Evolutionary conservation across 352 stramenopile genomes (phyloP), one percentile per base, ranked within the genome.

Genomic region (Saprolegnia diclina): DNA sequence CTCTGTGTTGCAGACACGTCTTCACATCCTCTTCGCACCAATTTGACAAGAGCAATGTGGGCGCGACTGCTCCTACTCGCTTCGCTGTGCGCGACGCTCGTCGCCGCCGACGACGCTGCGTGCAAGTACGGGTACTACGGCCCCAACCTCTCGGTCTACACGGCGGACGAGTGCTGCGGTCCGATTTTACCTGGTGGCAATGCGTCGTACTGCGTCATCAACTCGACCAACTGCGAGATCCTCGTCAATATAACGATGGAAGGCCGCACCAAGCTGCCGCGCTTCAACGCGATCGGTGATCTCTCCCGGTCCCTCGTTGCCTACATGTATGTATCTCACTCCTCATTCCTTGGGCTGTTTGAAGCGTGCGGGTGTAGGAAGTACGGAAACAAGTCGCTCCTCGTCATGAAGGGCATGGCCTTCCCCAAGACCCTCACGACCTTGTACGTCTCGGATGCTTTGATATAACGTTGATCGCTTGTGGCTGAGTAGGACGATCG

Each of bases 271-370:
- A 59, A 59, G 24, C 35, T 59, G 52, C 52, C 52, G 24, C 16
- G 13, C 16, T 59, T 59, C 35, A 59, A 59, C 19, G 52, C 52
- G 13, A 59, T 59, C 35, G 52, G 52, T 10, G 52, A 59, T n/a
- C 11, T 48, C 42, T n/a, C 42, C 42, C 11, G 18, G 42, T 14
- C 42, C 42, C 11, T n/a, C 42, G 18, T 48, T 10, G 42, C 42
- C 42, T 48, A 48, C 42, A n/a, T 48, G 42, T 48, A 48, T 7
- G n/a, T n/a, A n/a, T n/a, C n/a, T n/a, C n/a, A n/a, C n/a, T n/a
- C n/a, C n/a, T n/a, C n/a, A n/a, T n/a, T n/a, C n/a, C n/a, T n/a
- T n/a, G n/a, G n/a, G n/a, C n/a, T n/a, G n/a, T n/a, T 2, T 5
- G 29, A 35, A 35, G 29, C 29, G 29, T 35, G 29, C 29, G 29